These are phyloP conservation scores for Aspergillus sp. DNA, from an alignment of 2,329 filamentous ascomycete genomes.

Conservation along the genomic window DNA sequence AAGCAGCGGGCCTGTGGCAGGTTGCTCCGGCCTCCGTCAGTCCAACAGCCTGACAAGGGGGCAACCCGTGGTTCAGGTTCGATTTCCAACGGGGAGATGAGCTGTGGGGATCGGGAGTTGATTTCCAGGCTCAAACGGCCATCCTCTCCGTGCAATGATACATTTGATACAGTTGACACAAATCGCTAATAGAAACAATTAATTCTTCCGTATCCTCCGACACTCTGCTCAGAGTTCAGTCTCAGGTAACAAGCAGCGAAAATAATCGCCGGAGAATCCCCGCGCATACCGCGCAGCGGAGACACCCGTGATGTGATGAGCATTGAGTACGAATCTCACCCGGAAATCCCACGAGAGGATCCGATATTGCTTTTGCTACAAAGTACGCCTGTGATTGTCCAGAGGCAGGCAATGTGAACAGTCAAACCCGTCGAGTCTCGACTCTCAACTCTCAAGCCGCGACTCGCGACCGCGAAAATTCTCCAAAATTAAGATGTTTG, in stretches of 20 bases:
- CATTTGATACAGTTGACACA: neutral
- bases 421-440: neutral
- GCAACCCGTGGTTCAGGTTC: slow-evolving; percentile 7
- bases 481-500: neutral
- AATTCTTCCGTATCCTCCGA: neutral
- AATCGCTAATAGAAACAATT: neutral
- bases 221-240: neutral
- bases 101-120: neutral
- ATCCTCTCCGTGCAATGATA: neutral
- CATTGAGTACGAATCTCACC: neutral
- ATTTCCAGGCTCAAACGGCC: neutral
- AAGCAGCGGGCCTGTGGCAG: neutral
- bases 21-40: neutral
- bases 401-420: neutral
- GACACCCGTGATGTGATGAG: neutral
- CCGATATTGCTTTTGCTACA: neutral
- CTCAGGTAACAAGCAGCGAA: neutral
- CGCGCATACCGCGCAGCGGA: slow-evolving; percentile 18
- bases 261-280: slow-evolving; percentile 14
- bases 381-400: neutral
- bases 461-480: neutral
- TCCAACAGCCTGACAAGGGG: neutral
- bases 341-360: slow-evolving; percentile 12
- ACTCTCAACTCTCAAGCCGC: neutral
- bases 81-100: neutral